Evolutionary conservation across 768 basidiomycete genomes (phyloP).

Genomic region (Pisolithus sp.): DNA sequence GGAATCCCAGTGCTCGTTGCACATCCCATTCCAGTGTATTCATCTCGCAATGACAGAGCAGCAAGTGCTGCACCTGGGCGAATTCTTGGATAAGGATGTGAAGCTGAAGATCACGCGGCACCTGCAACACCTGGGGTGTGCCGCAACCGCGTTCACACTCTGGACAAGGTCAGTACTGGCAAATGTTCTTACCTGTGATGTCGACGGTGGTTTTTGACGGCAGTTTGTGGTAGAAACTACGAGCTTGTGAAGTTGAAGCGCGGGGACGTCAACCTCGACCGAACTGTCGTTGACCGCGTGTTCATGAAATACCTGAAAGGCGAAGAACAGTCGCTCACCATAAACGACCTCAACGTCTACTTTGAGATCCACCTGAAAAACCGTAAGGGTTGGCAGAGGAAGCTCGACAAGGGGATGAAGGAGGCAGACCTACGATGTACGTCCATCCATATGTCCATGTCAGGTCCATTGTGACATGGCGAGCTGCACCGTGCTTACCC

Average conservation of each 20-base stretch:
- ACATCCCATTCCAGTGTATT: background rate
- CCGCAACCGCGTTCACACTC: background rate
- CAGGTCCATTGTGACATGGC: too few species aligned
- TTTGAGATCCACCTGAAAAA: too few species aligned
- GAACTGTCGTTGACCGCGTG: background rate
- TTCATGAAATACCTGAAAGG: background rate
- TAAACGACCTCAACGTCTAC: too few species aligned
- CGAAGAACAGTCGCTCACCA: too few species aligned
- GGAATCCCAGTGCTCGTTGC: background rate
- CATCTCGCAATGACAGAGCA: background rate
- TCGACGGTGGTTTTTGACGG: too few species aligned
- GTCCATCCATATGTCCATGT: background rate
- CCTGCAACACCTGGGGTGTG: background rate
- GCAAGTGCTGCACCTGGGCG: background rate
- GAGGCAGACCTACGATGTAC: constrained; percentile 13
- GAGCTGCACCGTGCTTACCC: too few species aligned
- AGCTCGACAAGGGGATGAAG: constrained; percentile 17
- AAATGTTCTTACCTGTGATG: background rate
- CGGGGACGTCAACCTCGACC: constrained; percentile 14
- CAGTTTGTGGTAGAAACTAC: constrained; percentile 19
- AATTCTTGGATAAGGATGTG: background rate
- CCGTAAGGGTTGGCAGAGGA: too few species aligned
- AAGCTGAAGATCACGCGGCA: background rate
- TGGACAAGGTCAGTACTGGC: background rate
- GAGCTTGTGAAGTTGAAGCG: constrained; percentile 22